Conservation (phyloP, 2,329 filamentous ascomycete genomes). For the Phialocephala subalpina region DNA sequence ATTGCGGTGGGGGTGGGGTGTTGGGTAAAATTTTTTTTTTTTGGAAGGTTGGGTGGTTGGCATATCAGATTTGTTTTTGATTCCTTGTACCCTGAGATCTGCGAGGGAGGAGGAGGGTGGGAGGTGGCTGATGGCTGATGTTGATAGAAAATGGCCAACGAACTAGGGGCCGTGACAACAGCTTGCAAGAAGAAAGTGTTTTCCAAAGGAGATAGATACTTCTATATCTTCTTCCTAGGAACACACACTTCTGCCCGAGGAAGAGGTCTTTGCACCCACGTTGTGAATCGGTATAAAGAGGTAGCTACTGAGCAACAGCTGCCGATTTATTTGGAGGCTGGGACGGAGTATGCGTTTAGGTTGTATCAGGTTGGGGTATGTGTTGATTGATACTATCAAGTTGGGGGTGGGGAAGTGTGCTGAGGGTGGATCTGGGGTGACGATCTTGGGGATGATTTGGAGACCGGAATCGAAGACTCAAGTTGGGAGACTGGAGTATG, state of each 20-base stretch:
- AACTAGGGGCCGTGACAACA: background rate
- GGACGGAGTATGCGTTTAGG: conserved; percentile 6
- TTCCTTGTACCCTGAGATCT: background rate
- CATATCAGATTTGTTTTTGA: background rate
- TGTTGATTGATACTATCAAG: conserved; percentile 1
- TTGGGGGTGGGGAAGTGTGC: conserved; percentile 17
- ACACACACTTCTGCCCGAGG: conserved; percentile 14
- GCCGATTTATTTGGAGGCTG: conserved; percentile 23
- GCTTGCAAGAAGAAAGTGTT: background rate
- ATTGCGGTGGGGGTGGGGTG: background rate
- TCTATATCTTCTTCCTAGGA: conserved; percentile 24
- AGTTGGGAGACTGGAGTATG: background rate
- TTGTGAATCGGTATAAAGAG: conserved; percentile 15
- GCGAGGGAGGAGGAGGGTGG: background rate
- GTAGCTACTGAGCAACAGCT: conserved; percentile 8
- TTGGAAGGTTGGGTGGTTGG: conserved; percentile 6
- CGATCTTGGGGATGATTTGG: conserved; percentile 24
- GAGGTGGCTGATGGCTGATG: too few species aligned
- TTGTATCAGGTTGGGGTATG: conserved; percentile 21
- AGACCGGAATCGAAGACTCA: background rate
- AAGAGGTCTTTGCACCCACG: conserved; percentile 15
- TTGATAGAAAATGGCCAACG: background rate
- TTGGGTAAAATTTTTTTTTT: background rate
- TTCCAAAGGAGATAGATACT: conserved; percentile 11
- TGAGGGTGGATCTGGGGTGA: conserved; percentile 19